Evolutionary conservation across 805 yeast species (phyloP), one percentile per base, ranked within the genome.

Genomic region (Lipomyces yamanashiensis): DNA sequence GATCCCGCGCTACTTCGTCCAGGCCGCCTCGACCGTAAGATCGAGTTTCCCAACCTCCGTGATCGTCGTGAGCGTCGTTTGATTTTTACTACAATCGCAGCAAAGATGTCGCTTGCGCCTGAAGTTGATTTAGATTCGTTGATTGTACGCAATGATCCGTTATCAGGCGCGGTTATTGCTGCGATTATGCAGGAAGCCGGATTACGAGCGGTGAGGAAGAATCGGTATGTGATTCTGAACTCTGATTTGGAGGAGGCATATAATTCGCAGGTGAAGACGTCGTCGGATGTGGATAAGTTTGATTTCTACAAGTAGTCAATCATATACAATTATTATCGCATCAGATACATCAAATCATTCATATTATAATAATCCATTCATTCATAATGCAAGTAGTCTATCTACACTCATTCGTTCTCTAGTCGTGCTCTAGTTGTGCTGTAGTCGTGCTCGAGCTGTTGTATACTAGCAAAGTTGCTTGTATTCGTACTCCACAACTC

Each of bases 161-260:
- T 96, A 63, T 90, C 97, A 43, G 99, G 99, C 74, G 99, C 82
- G 12, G 85, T 93, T 62, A 95, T 95, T 74, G 98, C 99, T 15
- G 99, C 99, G 17, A 93, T 95, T 71, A 95, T 95, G 99, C 99
- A 95, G 83, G 99, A 96, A 79, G 99, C 99, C 36, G 99, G 99
- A 70, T 84, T 95, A 71, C 86, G 99, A 71, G 99, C 99, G 1
- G 98, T 95, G 53, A 89, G 99, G 81, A 95, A 93, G 81, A 95
- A 95, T 78, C 85, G 99, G 79, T 95, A 96, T 77, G 96, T 95
- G 78, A 96, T 95, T 70, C 81, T 96, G 74, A 98, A 95, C 79
- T 87, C 88, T 74, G 99, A 95, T 80, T 82, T 95, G 75, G 99
- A 95, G 77, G 99, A 95, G 80, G 99, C 99, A 7, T 95, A 95